Evolutionary conservation across 2,329 filamentous ascomycete genomes (phyloP), one percentile per base, ranked within the genome.

Genomic region (Lasiodiplodia sp.): DNA sequence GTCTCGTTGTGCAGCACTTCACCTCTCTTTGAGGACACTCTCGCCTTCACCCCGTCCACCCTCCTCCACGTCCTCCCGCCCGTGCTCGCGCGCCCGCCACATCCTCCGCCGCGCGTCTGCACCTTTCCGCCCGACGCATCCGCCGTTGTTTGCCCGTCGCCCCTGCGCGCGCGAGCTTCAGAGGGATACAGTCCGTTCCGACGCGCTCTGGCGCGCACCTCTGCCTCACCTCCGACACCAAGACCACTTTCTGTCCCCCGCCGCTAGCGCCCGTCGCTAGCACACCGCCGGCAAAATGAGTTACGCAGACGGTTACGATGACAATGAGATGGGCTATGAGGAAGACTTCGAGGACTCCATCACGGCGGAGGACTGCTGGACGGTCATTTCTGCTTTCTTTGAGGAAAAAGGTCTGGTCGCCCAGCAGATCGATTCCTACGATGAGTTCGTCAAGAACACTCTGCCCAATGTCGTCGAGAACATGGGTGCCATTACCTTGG

Each of bases 281-380:
- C 47, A 52, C 47, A 3, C 44, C 47, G 25, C 58, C 58, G 23
- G 18, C 67, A 65, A 38, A n/a, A 68, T 68, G 67, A 83, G 86
- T 75, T 86, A 88, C 72, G 87, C 87, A 71, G 88, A 89, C 71
- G 91, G 91, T 75, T 74, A 76, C 67, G 75, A 78, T 18, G 88
- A 87, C 69, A 89, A 91, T 71, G 89, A 82, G 44, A 57, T 51
- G 52, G 12, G 4, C 21, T 57, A 65, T 18, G 58, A 57, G 40
- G 75, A 87, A 38, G 88, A 84, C 51, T 77, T 88, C 44, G 87
- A 90, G 71, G 83, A 86, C 70, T 85, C 85, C 74, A 97, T 98
- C 83, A 97, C 94, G 31, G 93, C 94, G 70, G 96, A 98, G 84
- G 96, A 99, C 82, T 97, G 94, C 85, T 99, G 96, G 96, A 92